Evolutionary conservation across 164 flowering plant genomes (phyloP), one percentile per base, ranked within the genome.

Genomic region (Liriodendron chinense): DNA sequence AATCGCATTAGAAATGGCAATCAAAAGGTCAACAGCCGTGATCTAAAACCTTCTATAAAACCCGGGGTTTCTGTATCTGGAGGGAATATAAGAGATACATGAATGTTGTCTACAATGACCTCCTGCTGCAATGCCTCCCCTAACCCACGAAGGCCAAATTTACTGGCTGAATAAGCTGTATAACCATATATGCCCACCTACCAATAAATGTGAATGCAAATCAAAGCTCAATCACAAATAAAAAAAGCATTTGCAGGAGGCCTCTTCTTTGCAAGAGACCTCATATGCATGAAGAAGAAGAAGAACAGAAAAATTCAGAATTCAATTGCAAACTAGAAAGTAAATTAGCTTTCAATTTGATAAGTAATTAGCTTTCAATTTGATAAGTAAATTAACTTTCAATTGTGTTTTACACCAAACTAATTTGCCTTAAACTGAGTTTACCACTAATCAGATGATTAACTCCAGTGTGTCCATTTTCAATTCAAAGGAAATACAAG

Each of bases 11-110:
- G 59, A 53, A 12, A 53, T 53, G 13, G 9, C 21, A 63, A 63
- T 63, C 23, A 66, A 66, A 34, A 66, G 69, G 18, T 14, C 16
- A 28, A 25, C 20, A 9, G 26, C 16, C 7, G 28, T 9, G 47
- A 18, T 47, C 18, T 26, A 22, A 26, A 71, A 94, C 99, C 98
- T 92, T 90, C 89, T 7, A 62, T 84, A 2, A 89, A 78, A 18
- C 95, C 99, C 43, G 98, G 98, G 25, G 98, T 96, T 3, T 94
- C 96, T 16, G 99, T 96, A 70, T 94, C 96, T 3, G 97, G 97
- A 72, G 99, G 99, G 75, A 88, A 96, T 75, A 94, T 84, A 69
- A 94, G 88, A 23, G 95, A 86, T 63, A 94, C 85, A 74, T 88
- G 94, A 53, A 96, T 96, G 76, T 92, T 76, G 68, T 94, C 91